Evolutionary conservation across 2,329 filamentous ascomycete species (phyloP), one percentile per base, ranked within the genome.

Genomic region (Cladosporium sp.): DNA sequence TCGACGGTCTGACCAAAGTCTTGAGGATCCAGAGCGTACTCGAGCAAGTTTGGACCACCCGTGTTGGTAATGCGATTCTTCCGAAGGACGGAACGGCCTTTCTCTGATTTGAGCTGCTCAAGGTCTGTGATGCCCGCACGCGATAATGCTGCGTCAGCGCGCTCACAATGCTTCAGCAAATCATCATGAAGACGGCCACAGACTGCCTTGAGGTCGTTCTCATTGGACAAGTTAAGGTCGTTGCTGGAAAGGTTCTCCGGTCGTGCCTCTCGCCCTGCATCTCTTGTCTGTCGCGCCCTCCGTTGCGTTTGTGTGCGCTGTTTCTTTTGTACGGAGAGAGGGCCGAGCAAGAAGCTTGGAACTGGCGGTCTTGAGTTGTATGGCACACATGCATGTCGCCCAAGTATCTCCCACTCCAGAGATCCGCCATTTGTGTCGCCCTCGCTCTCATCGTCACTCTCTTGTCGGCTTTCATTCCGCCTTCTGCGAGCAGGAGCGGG

Each of bases 1-100:
- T 99, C 95, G 7, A 99, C 89, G 0, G 93, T 97, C 78, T 99
- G 95, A 0, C 92, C 92, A 73, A 98, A 99, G 0, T 92, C 96
- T 47, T 82, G 82, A 0, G 95, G 95, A 72, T 99, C 97, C 69
- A 98, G 86, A 49, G 93, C 92, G 71, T 97, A 98, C 62, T 90
- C 88, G 77, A 97, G 90, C 14, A 97, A 80, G 59, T 91, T 88
- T 3, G 97, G 86, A 18, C 92, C 91, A 1, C 88, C 89, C 2
- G 88, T 88, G 21, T 84, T 83, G 14, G 88, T 85, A 15, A 97
- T 81, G 2, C 88, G 86, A 72, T 90, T 80, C 64, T 86, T 82
- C 44, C 87, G 85, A 83, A 93, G 89, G 18, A 66, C 18, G 4
- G 58, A 49, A 8, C 76, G 73, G 2, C 79, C 70, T 61, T 81